These are phyloP conservation scores for Chytriomyces sp. DNA, from an alignment of 192 early-diverging fungal genomes.

Conservation along the genomic window DNA sequence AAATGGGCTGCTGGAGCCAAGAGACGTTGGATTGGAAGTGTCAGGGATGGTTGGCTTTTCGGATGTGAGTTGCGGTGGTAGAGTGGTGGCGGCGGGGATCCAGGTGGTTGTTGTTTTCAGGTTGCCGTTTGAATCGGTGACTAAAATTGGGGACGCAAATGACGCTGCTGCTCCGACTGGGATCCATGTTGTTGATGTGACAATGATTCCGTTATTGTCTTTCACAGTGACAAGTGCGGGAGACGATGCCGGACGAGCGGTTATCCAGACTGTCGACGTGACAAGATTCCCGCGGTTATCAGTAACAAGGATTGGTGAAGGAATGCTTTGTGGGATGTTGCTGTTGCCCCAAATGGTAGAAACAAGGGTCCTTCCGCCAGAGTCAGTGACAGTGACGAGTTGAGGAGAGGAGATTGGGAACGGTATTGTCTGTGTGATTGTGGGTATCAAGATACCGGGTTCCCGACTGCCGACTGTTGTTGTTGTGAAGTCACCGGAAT, in stretches of 20 bases:
- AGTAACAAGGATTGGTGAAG: neutral
- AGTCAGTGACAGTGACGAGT: too few species aligned
- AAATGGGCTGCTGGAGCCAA: neutral
- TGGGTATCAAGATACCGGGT: too few species aligned
- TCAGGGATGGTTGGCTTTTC: neutral
- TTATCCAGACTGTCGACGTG: neutral
- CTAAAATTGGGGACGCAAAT: neutral
- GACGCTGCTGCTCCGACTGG: neutral
- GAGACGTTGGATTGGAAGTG: neutral
- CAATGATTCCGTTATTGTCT: neutral
- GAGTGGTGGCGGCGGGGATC: neutral
- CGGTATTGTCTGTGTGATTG: too few species aligned
- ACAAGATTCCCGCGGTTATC: neutral
- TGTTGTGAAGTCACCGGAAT: too few species aligned
- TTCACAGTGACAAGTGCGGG: neutral
- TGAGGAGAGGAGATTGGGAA: too few species aligned
- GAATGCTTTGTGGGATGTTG: neutral
- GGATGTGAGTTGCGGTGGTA: neutral
- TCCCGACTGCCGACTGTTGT: too few species aligned
- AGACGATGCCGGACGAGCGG: neutral
- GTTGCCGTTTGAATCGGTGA: neutral
- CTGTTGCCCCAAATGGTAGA: too few species aligned
- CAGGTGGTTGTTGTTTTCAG: neutral
- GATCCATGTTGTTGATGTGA: neutral
- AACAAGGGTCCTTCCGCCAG: too few species aligned